phyloP scores from a whole-genome alignment of 2,329 filamentous ascomycete species.

The Trichoderma sp. region DNA sequence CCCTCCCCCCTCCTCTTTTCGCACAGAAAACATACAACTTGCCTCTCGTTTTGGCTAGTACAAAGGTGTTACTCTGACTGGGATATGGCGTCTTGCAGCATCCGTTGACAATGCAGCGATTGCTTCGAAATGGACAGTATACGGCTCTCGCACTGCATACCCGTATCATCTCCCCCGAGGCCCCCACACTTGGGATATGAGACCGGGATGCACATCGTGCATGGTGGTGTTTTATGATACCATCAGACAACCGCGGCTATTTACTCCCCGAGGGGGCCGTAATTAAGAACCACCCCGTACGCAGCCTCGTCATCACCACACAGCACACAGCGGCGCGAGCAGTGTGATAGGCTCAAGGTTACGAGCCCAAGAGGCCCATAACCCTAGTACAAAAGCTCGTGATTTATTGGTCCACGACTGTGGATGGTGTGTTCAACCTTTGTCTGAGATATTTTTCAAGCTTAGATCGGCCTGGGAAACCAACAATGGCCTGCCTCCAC shows the following conservation, averaged over 20 bases:
- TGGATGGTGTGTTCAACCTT: background rate
- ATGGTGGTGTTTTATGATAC: background rate
- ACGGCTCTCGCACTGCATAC: background rate
- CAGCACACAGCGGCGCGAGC: background rate
- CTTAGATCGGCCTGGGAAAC: background rate
- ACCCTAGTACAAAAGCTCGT: background rate
- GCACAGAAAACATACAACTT: background rate
- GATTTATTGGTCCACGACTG: slow-evolving; percentile 10
- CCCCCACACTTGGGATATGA: slow-evolving; percentile 1
- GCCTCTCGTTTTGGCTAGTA: background rate
- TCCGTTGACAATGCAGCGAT: background rate
- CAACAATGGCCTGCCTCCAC: background rate
- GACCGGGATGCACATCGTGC: slow-evolving; percentile 5
- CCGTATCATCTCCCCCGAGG: background rate
- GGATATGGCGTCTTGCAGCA: background rate
- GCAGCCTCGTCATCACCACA: background rate
- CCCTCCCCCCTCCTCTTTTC: background rate
- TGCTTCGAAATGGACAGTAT: background rate
- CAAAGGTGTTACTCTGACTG: background rate
- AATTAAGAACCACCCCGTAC: background rate
- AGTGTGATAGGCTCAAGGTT: slow-evolving; percentile 7
- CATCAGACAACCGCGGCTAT: background rate
- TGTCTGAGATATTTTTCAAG: background rate
- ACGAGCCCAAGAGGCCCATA: slow-evolving; percentile 5
- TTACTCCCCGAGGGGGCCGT: background rate